Evolutionary conservation across 306 rosid species (phyloP), one percentile per base, ranked within the genome.

Genomic region (Dryas octopetala): DNA sequence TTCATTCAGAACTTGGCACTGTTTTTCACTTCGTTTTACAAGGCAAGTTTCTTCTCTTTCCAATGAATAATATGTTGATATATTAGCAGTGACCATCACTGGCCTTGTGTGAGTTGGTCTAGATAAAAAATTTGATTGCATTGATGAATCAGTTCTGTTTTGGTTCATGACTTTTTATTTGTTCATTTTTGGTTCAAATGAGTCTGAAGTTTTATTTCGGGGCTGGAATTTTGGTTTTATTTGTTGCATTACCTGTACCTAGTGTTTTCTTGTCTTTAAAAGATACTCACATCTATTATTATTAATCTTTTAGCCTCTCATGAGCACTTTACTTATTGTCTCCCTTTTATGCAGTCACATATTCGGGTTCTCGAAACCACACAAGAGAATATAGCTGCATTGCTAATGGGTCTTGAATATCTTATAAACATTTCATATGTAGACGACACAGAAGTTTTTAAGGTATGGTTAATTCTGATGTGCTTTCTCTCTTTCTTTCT

Each of bases 391-490:
- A 82, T 87, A 77, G 65, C 91, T 73, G 83, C 86, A 38, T 85
- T 96, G 88, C 85, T 92, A 7, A 43, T 85, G 92, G 99, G 99
- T 74, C 97, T 96, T 66, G 98, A 96, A 86, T 96, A 96, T 86
- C 93, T 96, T 61, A 89, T 88, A 70, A 92, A 85, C 89, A 96
- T 96, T 71, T 96, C 99, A 32, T 96, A 89, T 57, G 99, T 96
- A 47, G 99, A 92, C 46, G 99, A 96, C 78, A 96, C 97, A 0
- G 99, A 96, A 81, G 99, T 96, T 72, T 96, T 96, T 66, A 96
- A 96, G 99, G 99, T 91, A 80, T 64, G 59, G 17, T 7, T 16
- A 11, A 52, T 54, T 61, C 32, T 74, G 32, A 2, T 45, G 2
- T 40, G 2, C 12, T 17, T 44, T 45, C 1, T 59, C 0, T 52